Evolutionary conservation across 176 grass and related monocot genomes (phyloP), one percentile per base, ranked within the genome.

Genomic region (Oryza meridionalis): DNA sequence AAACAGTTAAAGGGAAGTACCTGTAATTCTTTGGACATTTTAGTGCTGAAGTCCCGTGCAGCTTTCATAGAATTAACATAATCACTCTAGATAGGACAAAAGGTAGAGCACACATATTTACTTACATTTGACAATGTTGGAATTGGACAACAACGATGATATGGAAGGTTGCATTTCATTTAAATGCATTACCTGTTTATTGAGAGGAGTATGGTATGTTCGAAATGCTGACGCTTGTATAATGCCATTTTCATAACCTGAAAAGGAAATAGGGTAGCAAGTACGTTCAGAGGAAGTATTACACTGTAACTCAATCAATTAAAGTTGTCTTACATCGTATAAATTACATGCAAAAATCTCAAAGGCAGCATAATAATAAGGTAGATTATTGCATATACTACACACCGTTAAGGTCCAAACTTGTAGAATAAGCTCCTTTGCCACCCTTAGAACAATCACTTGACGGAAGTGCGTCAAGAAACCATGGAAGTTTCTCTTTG

Each of bases 51-150:
- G 67, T 99, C 91, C 79, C 87, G 79, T 55, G 91, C 89, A 90
- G 96, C 89, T 89, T 72, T 91, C 96, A 99, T 85, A 84, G 96
- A 93, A 86, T 96, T 90, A 79, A 99, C 96, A 89, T 94, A 99
- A 63, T 99, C 96, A 85, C 49, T 90, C 96, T 99, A 81, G 29
- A 85, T 47, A 24, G 67, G 17, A 86, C 74, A 78, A 78, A 13
- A 73, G 76, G 53, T 19, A 79, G 7, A 76, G 77, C 31, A 74
- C 21, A 15, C 32, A 80, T 22, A 73, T 35, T 35, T 64, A 64
- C 8, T 88, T 89, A 72, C 61, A 78, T 62, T 49, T 86, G 64
- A 55, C 15, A 75, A 58, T 67, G 72, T 82, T 55, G 40, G 42
- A 87, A 43, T 38, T 71, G 37, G 40, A 85, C 35, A 11, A 58